phyloP scores from a whole-genome alignment of 1,284 basidiomycete species.

The Ceratobasidium sp. region DNA sequence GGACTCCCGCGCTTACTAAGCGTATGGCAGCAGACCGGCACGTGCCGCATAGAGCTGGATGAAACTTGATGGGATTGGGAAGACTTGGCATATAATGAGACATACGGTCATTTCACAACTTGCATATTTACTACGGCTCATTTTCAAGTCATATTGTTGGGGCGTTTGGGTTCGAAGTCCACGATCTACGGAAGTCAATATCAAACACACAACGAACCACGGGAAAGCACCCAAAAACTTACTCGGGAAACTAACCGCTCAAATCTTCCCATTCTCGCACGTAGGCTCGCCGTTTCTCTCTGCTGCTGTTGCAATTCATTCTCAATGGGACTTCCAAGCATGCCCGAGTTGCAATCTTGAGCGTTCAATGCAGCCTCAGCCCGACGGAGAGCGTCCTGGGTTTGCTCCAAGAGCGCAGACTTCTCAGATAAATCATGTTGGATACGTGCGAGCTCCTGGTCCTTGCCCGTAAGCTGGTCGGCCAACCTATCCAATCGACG shows the following conservation, averaged over 20 bases:
- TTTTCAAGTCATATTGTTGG: not conserved
- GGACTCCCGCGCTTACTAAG: too few species aligned
- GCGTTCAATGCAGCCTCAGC: not conserved
- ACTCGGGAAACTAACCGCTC: conserved; percentile 6
- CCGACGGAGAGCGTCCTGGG: not conserved
- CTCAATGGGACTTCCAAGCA: not conserved
- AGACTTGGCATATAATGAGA: too few species aligned
- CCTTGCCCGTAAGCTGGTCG: not conserved
- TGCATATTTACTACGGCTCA: too few species aligned
- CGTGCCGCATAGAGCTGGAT: too few species aligned
- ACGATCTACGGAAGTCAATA: not conserved
- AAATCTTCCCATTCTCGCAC: not conserved
- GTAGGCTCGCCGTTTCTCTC: conserved; percentile 4
- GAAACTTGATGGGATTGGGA: too few species aligned
- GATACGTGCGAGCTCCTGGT: not conserved
- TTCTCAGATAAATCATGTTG: not conserved
- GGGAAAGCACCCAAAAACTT: not conserved
- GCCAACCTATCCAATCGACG: not conserved
- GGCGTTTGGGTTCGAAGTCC: not conserved
- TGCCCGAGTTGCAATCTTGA: not conserved
- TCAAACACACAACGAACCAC: not conserved
- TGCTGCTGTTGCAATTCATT: not conserved
- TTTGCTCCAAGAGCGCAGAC: not conserved
- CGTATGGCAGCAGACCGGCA: too few species aligned
- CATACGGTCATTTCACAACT: too few species aligned